Evolutionary conservation across 192 early-diverging fungal genomes (phyloP).

Genomic region (Chytriomyces sp.): DNA sequence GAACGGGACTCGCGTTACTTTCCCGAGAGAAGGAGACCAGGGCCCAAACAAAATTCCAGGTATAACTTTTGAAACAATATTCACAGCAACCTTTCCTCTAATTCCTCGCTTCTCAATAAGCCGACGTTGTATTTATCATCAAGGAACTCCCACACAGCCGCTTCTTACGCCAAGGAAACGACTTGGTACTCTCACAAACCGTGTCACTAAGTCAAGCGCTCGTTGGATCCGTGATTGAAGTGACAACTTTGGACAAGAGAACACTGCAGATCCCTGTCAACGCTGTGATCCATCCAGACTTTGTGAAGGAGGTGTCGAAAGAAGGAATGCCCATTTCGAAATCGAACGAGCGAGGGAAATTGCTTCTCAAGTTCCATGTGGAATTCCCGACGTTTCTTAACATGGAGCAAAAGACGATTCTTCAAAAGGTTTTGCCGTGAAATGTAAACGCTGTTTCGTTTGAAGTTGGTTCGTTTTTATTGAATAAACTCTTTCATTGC

Average conservation of each 20-base stretch:
- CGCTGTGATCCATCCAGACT: constrained; percentile 55
- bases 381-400: constrained; percentile 55
- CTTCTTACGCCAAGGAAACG: constrained; percentile 56
- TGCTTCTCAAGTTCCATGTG: constrained; percentile 54
- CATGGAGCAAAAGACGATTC: constrained; percentile 51
- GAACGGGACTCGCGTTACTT: constrained; percentile 57
- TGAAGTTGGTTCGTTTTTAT: background rate
- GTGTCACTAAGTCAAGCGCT: constrained; percentile 57
- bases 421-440: constrained; percentile 44
- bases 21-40: constrained; percentile 62
- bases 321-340: constrained; percentile 64
- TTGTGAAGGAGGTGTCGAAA: constrained; percentile 49
- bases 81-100: background rate
- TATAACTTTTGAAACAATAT: too few species aligned
- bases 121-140: constrained; percentile 36
- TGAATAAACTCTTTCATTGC: constrained; percentile 21
- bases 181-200: constrained; percentile 46
- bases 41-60: constrained; percentile 60
- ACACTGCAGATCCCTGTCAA: constrained; percentile 60
- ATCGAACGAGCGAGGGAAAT: constrained; percentile 41
- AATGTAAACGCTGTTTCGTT: background rate
- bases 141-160: constrained; percentile 50
- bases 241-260: constrained; percentile 58
- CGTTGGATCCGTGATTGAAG: constrained; percentile 48
- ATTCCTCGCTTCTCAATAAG: background rate